Evolutionary conservation across 2,329 filamentous ascomycete species (phyloP).

Genomic region (Ophiostoma angusticollis): DNA sequence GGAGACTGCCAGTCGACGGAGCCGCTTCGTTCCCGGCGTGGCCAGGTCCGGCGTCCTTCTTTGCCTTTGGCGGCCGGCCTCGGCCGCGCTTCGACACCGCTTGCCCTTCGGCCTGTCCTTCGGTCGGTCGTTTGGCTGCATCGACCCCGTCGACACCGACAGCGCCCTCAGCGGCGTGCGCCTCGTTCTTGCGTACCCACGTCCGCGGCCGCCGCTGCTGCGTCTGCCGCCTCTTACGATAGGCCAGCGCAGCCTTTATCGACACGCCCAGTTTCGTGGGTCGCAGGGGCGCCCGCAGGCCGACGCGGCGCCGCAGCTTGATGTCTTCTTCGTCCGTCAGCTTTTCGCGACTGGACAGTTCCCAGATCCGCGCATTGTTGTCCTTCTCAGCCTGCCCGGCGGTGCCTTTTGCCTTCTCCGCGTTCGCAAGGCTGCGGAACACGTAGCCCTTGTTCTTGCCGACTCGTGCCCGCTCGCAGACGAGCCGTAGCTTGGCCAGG

Average conservation of each 20-base stretch:
- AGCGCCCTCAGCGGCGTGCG: too few relatives aligned
- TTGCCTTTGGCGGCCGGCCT: background rate
- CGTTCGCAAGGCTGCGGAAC: slow-evolving; percentile 16
- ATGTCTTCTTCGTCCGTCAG: background rate
- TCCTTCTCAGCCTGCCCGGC: background rate
- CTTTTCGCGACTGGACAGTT: background rate
- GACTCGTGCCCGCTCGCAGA: slow-evolving; percentile 23
- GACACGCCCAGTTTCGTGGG: background rate
- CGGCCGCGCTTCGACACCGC: slow-evolving; percentile 5
- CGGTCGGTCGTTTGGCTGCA: background rate
- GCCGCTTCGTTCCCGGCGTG: background rate
- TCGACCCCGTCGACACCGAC: too few relatives aligned
- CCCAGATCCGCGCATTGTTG: background rate
- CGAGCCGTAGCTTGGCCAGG: slow-evolving; percentile 27
- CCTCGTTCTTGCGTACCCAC: too few relatives aligned
- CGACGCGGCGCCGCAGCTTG: background rate
- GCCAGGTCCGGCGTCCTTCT: background rate
- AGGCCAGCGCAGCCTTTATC: too few relatives aligned
- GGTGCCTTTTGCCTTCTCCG: background rate
- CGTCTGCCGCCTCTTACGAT: background rate
- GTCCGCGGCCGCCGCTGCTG: background rate
- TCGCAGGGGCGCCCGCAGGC: background rate
- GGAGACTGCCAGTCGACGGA: background rate
- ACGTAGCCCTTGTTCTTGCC: slow-evolving; percentile 31
- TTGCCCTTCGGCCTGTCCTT: background rate